These are phyloP conservation scores for Phytophthora syringae DNA, from an alignment of 352 stramenopile species.

Conservation along the genomic window DNA sequence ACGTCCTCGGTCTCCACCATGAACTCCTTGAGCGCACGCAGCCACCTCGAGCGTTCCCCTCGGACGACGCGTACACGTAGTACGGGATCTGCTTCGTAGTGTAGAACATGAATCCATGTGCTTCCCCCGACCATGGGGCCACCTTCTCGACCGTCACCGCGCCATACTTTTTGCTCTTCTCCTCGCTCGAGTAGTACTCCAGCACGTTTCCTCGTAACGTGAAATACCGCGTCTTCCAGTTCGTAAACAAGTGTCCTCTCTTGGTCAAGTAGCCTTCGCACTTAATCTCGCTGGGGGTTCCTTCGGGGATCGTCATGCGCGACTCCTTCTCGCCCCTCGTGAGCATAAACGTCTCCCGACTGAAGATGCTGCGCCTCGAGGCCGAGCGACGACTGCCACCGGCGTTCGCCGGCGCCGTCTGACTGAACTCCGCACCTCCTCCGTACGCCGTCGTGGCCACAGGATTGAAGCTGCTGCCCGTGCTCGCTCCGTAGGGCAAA, in stretches of 20 bases:
- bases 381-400: slow-evolving; percentile 48
- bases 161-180: slow-evolving; percentile 87
- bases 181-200: slow-evolving; percentile 86
- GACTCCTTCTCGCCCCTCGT: slow-evolving; percentile 77
- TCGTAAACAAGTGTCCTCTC: slow-evolving; percentile 89
- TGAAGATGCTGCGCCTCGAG: slow-evolving; percentile 79
- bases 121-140: slow-evolving; percentile 82
- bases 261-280: slow-evolving; percentile 89
- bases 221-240: slow-evolving; percentile 93
- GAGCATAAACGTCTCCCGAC: slow-evolving; percentile 77
- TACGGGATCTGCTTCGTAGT: slow-evolving; percentile 91
- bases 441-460: slow-evolving; percentile 25
- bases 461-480: slow-evolving; percentile 34
- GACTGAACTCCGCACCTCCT: slow-evolving; percentile 36
- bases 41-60: slow-evolving; percentile 80
- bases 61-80: slow-evolving; percentile 89
- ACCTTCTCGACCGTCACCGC: slow-evolving; percentile 90
- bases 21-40: slow-evolving; percentile 85
- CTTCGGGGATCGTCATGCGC: slow-evolving; percentile 61
- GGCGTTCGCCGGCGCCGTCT: slow-evolving; percentile 39
- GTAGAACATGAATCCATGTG: slow-evolving; percentile 92
- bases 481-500: slow-evolving; percentile 21
- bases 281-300: slow-evolving; percentile 61
- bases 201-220: slow-evolving; percentile 82
- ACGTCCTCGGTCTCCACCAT: slow-evolving; percentile 87